These are phyloP conservation scores for Phascolomyces articulosus DNA, from an alignment of 371 early-diverging fungal genomes.

Conservation along the genomic window DNA sequence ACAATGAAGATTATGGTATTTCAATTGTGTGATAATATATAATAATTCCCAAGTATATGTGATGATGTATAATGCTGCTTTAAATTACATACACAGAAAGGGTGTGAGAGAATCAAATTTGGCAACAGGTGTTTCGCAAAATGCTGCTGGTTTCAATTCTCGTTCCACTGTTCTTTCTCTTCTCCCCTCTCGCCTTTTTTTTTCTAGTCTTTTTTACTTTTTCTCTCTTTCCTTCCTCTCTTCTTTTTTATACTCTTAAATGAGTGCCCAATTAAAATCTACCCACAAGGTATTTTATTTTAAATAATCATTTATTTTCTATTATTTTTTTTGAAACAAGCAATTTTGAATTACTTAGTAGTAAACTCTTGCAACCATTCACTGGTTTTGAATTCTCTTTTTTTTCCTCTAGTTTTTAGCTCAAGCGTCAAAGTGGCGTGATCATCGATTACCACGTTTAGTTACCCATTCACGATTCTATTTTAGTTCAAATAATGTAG, in stretches of 20 bases:
- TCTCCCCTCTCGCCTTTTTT: background rate
- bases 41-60: too few species aligned
- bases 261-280: constrained; percentile 8
- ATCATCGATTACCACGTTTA: constrained; percentile 6
- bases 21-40: too few species aligned
- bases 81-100: too few species aligned
- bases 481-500: background rate
- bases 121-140: too few species aligned
- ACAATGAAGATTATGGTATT: too few species aligned
- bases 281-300: background rate
- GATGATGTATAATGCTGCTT: too few species aligned
- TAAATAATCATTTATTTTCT: background rate
- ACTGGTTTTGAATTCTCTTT: background rate
- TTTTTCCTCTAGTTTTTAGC: background rate
- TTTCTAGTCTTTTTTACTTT: background rate
- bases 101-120: too few species aligned
- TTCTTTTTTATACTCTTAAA: background rate
- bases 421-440: constrained; percentile 11
- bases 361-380: too few species aligned
- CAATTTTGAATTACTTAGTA: too few species aligned
- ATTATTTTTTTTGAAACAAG: background rate
- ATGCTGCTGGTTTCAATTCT: too few species aligned
- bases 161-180: too few species aligned
- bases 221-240: background rate
- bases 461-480: background rate